These are phyloP conservation scores for Vitis hybrid DNA, from an alignment of 177 flowering plant species.

Conservation along the genomic window DNA sequence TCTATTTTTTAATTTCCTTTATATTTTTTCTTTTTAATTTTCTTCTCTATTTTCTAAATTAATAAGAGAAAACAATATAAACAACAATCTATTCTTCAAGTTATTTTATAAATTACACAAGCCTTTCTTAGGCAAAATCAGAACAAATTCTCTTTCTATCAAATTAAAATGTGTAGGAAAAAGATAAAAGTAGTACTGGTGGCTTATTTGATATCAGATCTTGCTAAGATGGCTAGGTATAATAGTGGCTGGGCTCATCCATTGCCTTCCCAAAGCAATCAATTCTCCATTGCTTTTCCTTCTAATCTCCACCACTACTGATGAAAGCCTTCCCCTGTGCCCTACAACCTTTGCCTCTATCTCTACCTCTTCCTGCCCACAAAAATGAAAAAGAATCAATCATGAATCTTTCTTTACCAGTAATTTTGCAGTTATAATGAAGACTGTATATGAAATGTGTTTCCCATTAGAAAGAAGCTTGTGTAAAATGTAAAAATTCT, in stretches of 20 bases:
- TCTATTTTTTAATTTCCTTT: too few species aligned
- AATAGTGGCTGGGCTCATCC: conserved; percentile 26
- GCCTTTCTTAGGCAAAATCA: background rate
- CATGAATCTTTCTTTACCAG: too few species aligned
- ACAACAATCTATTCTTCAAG: too few species aligned
- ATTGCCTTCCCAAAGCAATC: conserved; percentile 40
- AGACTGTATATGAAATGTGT: too few species aligned
- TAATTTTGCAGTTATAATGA: too few species aligned
- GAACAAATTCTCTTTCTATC: background rate
- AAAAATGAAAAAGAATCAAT: too few species aligned
- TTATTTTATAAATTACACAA: too few species aligned
- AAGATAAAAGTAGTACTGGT: background rate
- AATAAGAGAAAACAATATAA: too few species aligned
- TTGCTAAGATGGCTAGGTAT: conserved; percentile 4
- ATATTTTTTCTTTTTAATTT: too few species aligned
- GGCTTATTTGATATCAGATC: conserved; percentile 10
- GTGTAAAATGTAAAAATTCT: too few species aligned
- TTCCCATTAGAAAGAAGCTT: too few species aligned
- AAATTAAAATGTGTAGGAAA: background rate
- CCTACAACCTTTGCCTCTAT: conserved; percentile 38
- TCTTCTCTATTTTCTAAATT: too few species aligned
- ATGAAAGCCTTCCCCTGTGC: conserved; percentile 23
- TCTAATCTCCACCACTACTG: conserved; percentile 30
- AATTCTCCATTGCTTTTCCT: conserved; percentile 36
- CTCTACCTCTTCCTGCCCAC: conserved; percentile 49